A percentile compares a stretch with the other conserved stretches of the same genome.
phyloP scores from a whole-genome alignment of 352 stramenopile genomes.

The Phytopythium montanum region DNA sequence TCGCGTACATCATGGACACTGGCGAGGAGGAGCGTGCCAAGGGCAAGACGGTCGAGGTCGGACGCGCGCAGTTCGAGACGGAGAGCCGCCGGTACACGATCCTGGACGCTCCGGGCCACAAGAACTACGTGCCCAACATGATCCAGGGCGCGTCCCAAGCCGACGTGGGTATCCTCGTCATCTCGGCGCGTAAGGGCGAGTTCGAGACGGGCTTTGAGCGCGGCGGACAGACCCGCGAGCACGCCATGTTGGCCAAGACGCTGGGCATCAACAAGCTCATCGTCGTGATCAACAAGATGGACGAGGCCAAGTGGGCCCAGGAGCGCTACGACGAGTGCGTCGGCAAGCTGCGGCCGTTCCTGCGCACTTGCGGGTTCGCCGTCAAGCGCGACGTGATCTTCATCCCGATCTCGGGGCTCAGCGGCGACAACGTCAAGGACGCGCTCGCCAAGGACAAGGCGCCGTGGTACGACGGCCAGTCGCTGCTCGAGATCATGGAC shows the following conservation, averaged over 20 bases:
- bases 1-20: conserved; percentile 99
- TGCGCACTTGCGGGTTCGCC: conserved; percentile 93
- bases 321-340: conserved; percentile 91
- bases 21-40: conserved; percentile 98
- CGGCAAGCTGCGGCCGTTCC: conserved; percentile 94
- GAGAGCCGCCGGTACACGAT: conserved; percentile 96
- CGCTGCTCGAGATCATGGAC: conserved; percentile 94
- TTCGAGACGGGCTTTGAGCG: conserved; percentile 99
- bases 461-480: conserved; percentile 94
- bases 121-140: conserved; percentile 99
- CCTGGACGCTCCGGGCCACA: conserved; percentile 97
- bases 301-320: conserved; percentile 96
- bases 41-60: conserved; percentile 84
- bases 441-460: conserved; percentile 57
- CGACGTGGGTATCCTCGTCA: conserved; percentile 97
- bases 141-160: conserved; percentile 95
- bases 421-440: conserved; percentile 96
- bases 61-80: conserved; percentile 97
- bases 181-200: conserved; percentile 95
- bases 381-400: conserved; percentile 98
- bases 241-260: conserved; percentile 98
- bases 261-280: conserved; percentile 98
- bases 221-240: conserved; percentile 97
- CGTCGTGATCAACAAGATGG: conserved; percentile 99
- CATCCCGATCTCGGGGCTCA: conserved; percentile 96